These are phyloP conservation scores for Purpureocillium takamizusanense DNA, from an alignment of 2,329 filamentous ascomycete species.

Conservation along the genomic window DNA sequence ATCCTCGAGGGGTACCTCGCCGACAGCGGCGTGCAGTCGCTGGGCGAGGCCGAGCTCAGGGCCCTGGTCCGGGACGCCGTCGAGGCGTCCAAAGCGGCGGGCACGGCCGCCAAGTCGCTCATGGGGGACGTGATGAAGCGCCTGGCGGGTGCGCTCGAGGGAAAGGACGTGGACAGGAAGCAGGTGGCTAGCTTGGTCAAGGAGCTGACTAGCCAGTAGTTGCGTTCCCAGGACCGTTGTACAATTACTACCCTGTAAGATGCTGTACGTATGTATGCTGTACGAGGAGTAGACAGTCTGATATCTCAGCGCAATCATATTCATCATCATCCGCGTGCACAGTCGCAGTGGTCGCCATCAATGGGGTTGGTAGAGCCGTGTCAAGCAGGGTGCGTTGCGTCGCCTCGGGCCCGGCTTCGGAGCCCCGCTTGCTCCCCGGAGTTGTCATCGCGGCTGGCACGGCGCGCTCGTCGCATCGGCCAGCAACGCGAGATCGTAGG, in stretches of 20 bases:
- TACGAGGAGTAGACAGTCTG: no score
- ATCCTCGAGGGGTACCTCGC: conserved; percentile 59
- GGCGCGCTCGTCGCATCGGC: no score
- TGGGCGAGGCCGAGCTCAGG: conserved; percentile 51
- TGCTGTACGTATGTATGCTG: no score
- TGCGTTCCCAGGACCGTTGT: not conserved
- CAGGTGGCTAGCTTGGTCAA: conserved; percentile 54
- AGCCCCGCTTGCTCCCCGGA: no score
- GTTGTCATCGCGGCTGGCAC: no score
- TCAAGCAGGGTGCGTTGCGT: no score
- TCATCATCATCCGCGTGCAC: no score
- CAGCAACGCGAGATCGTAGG: no score
- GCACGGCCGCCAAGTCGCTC: conserved; percentile 32
- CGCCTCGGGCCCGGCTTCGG: no score
- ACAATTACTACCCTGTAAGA: not conserved
- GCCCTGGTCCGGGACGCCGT: conserved; percentile 42
- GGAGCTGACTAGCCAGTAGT: conserved; percentile 22
- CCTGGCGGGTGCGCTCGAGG: conserved; percentile 46
- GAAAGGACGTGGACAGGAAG: conserved; percentile 54
- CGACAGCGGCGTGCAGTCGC: conserved; percentile 47
- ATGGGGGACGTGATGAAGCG: conserved; percentile 57
- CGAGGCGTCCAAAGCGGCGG: conserved; percentile 38
- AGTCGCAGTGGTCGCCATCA: no score
- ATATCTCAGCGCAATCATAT: not conserved
- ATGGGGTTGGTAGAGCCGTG: no score